A percentile compares a stretch with the other conserved stretches of the same genome.
Evolutionary conservation across 2,329 filamentous ascomycete species (phyloP).

Genomic region (Lecanicillium sp.): DNA sequence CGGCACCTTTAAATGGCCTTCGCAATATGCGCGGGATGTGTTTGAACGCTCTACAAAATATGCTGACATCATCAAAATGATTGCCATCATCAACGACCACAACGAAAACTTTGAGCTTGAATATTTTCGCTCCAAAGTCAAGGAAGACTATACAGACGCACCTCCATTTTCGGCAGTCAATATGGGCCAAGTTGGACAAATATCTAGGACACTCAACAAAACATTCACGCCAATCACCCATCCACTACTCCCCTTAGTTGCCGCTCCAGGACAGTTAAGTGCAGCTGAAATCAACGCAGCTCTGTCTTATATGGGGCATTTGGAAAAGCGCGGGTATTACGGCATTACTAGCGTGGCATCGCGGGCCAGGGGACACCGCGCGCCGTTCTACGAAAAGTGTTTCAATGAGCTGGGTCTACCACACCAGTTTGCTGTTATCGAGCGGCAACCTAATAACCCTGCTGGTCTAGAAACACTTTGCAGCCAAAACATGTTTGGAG

Average conservation of each 20-base stretch:
- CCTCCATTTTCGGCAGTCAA: conserved; percentile 78
- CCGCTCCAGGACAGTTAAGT: conserved; percentile 77
- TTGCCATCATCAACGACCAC: conserved; percentile 70
- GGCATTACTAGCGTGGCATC: conserved; percentile 66
- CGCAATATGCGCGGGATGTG: conserved; percentile 59
- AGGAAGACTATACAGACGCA: conserved; percentile 55
- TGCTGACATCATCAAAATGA: conserved; percentile 87
- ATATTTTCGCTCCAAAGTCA: conserved; percentile 75
- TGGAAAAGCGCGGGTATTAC: conserved; percentile 73
- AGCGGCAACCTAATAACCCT: conserved; percentile 56
- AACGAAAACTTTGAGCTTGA: conserved; percentile 88
- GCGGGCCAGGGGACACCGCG: conserved; percentile 51
- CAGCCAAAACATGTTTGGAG: conserved; percentile 68
- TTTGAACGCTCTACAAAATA: conserved; percentile 66
- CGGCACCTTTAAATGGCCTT: conserved; percentile 75
- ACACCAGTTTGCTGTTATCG: conserved; percentile 68
- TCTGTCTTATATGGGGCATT: conserved; percentile 68
- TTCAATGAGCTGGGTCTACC: conserved; percentile 80
- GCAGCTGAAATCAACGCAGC: conserved; percentile 79
- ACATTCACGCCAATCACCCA: conserved; percentile 86
- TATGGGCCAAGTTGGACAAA: conserved; percentile 79
- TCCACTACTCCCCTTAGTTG: conserved; percentile 72
- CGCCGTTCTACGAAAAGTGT: conserved; percentile 79
- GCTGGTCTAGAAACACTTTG: conserved; percentile 64
- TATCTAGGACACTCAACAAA: conserved; percentile 75